Conservation (phyloP, 768 basidiomycete species). For the Naganishia randhawae region DNA sequence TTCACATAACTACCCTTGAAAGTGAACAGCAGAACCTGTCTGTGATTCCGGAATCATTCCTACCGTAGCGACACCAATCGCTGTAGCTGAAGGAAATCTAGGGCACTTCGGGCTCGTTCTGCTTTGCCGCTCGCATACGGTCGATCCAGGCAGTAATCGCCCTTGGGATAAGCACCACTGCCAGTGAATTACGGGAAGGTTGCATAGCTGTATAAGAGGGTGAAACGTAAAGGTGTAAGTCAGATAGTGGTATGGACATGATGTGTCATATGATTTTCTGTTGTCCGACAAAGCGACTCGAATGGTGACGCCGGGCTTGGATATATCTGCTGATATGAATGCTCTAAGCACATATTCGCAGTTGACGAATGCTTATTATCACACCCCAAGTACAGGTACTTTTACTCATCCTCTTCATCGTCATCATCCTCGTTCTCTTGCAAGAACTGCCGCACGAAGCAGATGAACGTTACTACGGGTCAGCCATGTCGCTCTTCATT, state of each 20-base stretch:
- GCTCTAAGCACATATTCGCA: not conserved
- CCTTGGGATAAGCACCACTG: too few species aligned
- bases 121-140: not conserved
- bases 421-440: constrained; percentile 76
- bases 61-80: too few species aligned
- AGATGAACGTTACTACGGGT: constrained; percentile 14
- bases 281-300: not conserved
- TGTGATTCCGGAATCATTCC: too few species aligned
- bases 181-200: not conserved
- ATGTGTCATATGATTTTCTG: not conserved
- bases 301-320: not conserved
- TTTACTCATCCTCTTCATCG: constrained; percentile 58
- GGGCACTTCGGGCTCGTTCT: not conserved
- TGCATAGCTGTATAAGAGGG: too few species aligned
- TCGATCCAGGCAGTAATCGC: not conserved
- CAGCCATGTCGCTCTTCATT: not conserved
- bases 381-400: not conserved
- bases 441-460: constrained; percentile 62
- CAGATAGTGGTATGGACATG: not conserved
- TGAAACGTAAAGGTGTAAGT: not conserved
- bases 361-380: not conserved
- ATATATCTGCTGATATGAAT: not conserved
- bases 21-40: too few species aligned
- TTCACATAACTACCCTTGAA: too few species aligned
- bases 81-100: not conserved